phyloP scores from a whole-genome alignment of 495 filamentous ascomycete species.

The Penicillium argentinense region DNA sequence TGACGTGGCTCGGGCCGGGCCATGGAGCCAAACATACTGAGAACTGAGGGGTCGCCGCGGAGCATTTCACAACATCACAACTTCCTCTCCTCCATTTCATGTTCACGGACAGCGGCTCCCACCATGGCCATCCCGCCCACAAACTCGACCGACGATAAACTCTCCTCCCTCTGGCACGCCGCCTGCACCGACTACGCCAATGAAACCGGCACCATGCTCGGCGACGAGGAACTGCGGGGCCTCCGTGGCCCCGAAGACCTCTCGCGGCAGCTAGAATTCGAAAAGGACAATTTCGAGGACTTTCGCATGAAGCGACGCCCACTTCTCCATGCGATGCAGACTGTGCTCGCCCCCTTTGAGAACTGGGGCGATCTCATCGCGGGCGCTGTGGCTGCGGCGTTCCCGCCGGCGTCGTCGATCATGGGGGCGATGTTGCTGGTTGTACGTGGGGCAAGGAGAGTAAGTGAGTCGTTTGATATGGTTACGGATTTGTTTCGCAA shows the following conservation, averaged over 20 bases:
- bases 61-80: background rate
- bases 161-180: constrained; percentile 7
- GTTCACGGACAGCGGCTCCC: background rate
- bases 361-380: constrained; percentile 11
- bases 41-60: background rate
- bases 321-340: constrained; percentile 4
- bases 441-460: constrained; percentile 23
- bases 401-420: constrained; percentile 25
- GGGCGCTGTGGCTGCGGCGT: constrained; percentile 6
- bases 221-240: too few species aligned
- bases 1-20: too few species aligned
- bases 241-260: constrained; percentile 1
- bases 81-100: background rate
- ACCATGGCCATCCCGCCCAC: background rate
- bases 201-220: too few species aligned
- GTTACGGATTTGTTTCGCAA: constrained; percentile 4
- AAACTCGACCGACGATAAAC: background rate
- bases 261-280: constrained; percentile 2
- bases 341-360: background rate
- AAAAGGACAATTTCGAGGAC: constrained; percentile 5
- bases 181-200: constrained; percentile 14
- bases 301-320: constrained; percentile 5
- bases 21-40: too few species aligned
- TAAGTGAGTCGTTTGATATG: constrained; percentile 23
- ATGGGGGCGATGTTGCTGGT: constrained; percentile 30